Evolutionary conservation across 345 rosid species (phyloP).

Genomic region (Alliaria petiolata): DNA sequence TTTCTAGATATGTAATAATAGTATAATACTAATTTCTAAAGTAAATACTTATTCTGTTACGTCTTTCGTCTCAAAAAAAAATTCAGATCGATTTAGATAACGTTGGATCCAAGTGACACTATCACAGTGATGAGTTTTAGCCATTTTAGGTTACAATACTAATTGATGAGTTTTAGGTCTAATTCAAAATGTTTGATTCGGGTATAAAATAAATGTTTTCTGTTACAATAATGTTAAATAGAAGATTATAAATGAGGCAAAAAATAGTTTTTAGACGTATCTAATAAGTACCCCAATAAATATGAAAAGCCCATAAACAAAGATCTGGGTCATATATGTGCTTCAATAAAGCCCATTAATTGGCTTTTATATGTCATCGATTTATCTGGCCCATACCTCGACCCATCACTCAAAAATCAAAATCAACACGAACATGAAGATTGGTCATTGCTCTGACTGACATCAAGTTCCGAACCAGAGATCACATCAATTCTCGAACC

Average conservation of each 20-base stretch:
- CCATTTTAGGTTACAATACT: too few species aligned
- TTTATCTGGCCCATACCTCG: neutral
- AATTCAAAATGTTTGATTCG: too few species aligned
- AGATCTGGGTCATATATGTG: neutral
- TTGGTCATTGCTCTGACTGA: constrained; percentile 45
- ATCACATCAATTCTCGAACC: constrained; percentile 68
- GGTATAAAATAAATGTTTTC: too few species aligned
- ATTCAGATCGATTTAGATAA: too few species aligned
- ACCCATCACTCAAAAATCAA: constrained; percentile 2
- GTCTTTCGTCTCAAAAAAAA: too few species aligned
- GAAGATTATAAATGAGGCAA: too few species aligned
- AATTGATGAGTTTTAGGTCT: too few species aligned
- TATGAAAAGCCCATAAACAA: neutral
- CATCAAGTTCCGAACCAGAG: constrained; percentile 57
- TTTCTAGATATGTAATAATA: neutral
- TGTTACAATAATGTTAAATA: too few species aligned
- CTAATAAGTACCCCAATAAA: neutral
- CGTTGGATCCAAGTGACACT: too few species aligned
- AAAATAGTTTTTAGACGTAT: too few species aligned
- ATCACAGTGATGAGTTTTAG: too few species aligned
- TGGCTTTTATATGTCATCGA: neutral
- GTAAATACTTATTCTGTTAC: too few species aligned
- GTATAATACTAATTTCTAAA: neutral
- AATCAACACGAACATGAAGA: constrained; percentile 57
- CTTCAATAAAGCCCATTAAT: neutral